Conservation (phyloP, 768 basidiomycete species). For the Mycena belliarum region DNA sequence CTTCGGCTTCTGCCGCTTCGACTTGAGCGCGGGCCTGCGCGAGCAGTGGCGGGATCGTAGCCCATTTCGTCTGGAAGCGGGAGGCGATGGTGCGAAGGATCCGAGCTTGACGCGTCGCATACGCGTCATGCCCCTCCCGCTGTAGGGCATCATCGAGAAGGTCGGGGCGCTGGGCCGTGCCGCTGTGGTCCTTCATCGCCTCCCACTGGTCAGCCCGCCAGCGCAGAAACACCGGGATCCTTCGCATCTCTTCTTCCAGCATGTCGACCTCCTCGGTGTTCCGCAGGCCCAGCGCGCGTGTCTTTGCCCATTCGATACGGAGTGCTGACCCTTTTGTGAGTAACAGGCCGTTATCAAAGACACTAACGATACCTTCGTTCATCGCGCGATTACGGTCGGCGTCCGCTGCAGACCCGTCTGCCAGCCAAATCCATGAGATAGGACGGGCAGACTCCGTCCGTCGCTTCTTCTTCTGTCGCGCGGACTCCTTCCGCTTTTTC, state of each 20-base stretch:
- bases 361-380: neutral
- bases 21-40: neutral
- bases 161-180: neutral
- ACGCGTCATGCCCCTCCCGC: conserved; percentile 1
- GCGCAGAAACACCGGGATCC: neutral
- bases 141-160: neutral
- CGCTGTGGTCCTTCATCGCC: neutral
- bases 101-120: neutral
- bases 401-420: conserved; percentile 4
- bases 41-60: neutral
- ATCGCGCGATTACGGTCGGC: conserved; percentile 4
- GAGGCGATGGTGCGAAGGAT: neutral
- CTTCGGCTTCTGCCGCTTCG: neutral
- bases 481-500: neutral
- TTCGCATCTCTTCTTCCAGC: conserved; percentile 16
- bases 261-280: conserved; percentile 18
- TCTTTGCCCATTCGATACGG: conserved; percentile 14
- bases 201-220: conserved; percentile 11
- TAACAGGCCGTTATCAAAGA: neutral
- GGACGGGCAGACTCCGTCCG: neutral
- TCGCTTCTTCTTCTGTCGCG: neutral
- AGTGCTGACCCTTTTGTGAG: neutral
- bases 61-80: conserved; percentile 2
- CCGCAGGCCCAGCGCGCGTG: conserved; percentile 1
- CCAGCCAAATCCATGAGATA: conserved; percentile 12